Evolutionary conservation across 2,329 filamentous ascomycete species (phyloP), one percentile per base, ranked within the genome.

Genomic region (Nectriaceae sp.): DNA sequence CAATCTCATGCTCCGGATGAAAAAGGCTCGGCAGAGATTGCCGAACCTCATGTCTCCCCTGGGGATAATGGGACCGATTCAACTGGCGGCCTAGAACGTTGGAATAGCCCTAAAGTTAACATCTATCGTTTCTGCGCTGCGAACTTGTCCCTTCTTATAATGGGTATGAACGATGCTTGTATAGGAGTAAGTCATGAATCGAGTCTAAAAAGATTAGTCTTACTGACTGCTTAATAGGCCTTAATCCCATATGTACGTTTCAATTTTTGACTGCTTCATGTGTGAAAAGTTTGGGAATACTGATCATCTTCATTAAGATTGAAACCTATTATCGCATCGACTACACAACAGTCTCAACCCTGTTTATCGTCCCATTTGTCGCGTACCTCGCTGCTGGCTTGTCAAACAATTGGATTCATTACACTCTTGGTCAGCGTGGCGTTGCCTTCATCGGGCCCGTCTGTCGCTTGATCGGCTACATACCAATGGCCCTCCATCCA

Each of bases 161-260:
- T 87, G 73, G 87, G 87, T 5, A 78, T 85, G 70, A 87, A 87
- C 58, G 87, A 90, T 68, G 85, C 79, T 10, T 80, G 80, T 20
- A 76, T 83, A 38, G 85, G 85, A 36, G 82, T 83, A 71, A 64
- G 76, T 73, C 18, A n/a, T 20, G 15, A 13, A 4, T 22, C 16
- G 15, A 6, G 35, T 16, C 15, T 39, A 13, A 22, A 16, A 15
- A 18, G 8, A 39, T 26, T 37, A 18, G 42, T 15, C 15, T n/a
- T 42, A 49, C 50, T 59, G 13, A 63, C 42, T 42, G 41, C 10
- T 36, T 39, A 39, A 64, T 42, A 79, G 72, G 73, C 76, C 37
- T 65, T 82, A 16, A 66, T 82, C 20, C 74, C 74, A 47, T 73
- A 77, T 60, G 68, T 73, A 68, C 50, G 73, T 65, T 21, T 38